phyloP scores from a whole-genome alignment of 257 asterid genomes.

The Ballota nigra region DNA sequence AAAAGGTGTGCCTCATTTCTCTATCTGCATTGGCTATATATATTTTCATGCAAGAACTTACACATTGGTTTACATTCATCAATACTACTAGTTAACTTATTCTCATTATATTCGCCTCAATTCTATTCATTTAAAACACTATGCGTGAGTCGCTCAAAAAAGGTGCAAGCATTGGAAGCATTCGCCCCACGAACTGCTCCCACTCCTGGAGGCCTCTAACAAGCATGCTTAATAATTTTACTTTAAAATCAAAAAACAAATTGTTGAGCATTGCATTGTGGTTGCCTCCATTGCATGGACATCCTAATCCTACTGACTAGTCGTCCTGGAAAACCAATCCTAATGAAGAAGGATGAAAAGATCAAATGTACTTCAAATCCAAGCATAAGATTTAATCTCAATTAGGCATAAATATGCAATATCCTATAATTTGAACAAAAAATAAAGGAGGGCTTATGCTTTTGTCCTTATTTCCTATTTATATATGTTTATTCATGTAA shows the following conservation, averaged over 20 bases:
- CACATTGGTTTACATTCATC: slow-evolving; percentile 6
- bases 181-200: no score
- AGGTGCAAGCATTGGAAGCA: not conserved
- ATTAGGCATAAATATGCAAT: not conserved
- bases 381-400: not conserved
- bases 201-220: not conserved
- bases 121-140: not conserved
- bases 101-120: not conserved
- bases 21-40: not conserved
- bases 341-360: not conserved
- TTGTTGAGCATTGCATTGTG: not conserved
- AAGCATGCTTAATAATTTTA: not conserved
- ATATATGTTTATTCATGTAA: not conserved
- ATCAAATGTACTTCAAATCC: not conserved
- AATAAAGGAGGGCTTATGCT: not conserved
- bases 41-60: slow-evolving; percentile 4
- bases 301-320: not conserved
- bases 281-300: not conserved
- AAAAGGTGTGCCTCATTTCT: slow-evolving; percentile 52
- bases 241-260: not conserved
- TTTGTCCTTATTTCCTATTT: not conserved
- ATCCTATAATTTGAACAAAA: not conserved
- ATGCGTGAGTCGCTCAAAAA: not conserved
- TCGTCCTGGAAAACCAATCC: not conserved
- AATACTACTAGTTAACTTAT: not conserved